Evolutionary conservation across 345 rosid species (phyloP).

Genomic region (Rhodomyrtus tomentosa): DNA sequence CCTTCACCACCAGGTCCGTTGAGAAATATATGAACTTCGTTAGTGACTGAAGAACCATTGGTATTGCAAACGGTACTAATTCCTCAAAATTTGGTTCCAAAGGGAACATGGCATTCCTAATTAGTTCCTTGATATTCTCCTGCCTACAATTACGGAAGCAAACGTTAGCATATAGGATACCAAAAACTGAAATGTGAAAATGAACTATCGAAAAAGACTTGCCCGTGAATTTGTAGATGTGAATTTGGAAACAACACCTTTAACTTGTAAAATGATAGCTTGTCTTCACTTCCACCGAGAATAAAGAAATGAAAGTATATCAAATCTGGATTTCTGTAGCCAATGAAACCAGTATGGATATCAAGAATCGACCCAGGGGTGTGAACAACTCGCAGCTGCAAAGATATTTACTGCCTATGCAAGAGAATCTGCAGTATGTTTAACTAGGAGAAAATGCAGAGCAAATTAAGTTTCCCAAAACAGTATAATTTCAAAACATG

Average conservation of each 20-base stretch:
- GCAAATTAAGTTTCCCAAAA: not conserved
- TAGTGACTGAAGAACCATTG: conserved; percentile 9
- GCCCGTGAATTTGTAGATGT: conserved; percentile 30
- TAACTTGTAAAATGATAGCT: conserved; percentile 24
- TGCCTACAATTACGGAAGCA: conserved; percentile 7
- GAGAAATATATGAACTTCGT: conserved; percentile 22
- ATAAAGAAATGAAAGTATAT: conserved; percentile 30
- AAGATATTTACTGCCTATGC: not conserved
- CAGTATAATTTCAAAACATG: not conserved
- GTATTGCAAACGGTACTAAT: conserved; percentile 23
- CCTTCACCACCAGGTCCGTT: conserved; percentile 23
- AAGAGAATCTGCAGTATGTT: not conserved
- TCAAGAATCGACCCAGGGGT: not conserved
- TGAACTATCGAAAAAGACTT: not conserved
- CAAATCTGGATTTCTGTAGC: conserved; percentile 8
- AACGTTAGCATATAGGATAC: not conserved
- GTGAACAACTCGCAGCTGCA: not conserved
- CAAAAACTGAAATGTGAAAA: not conserved
- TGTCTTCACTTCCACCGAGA: conserved; percentile 26
- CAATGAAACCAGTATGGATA: not conserved
- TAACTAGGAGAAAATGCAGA: not conserved
- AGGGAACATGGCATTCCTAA: conserved; percentile 1
- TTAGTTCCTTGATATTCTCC: conserved; percentile 16
- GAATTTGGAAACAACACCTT: conserved; percentile 35
- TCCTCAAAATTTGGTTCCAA: conserved; percentile 5